A percentile compares a stretch with the other conserved stretches of the same genome.
Conservation (phyloP, 2,329 filamentous ascomycete genomes). For the Erysiphe pulchra region DNA sequence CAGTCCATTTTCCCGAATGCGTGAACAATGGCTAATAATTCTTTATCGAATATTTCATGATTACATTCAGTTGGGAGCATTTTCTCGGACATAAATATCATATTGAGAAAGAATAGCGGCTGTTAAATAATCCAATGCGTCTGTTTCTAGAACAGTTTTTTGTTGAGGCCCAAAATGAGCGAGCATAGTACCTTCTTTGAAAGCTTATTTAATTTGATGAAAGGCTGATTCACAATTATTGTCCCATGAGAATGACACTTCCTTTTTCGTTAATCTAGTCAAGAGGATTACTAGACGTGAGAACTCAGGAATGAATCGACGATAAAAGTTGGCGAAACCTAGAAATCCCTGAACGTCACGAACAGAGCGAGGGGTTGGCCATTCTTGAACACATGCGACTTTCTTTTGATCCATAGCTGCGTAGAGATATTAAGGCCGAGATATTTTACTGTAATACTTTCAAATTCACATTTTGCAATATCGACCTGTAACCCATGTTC, state of each 20-base stretch:
- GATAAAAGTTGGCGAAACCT: too few relatives aligned
- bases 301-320: not conserved
- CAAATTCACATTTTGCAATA: not conserved
- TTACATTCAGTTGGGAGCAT: too few relatives aligned
- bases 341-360: too few relatives aligned
- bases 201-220: too few relatives aligned
- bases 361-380: not conserved
- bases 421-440: slow-evolving; percentile 1
- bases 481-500: not conserved
- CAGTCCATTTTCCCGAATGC: too few relatives aligned
- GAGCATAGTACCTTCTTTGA: not conserved
- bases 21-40: too few relatives aligned
- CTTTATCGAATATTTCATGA: too few relatives aligned
- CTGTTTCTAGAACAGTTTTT: too few relatives aligned
- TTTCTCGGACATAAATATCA: too few relatives aligned
- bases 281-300: not conserved
- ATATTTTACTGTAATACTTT: slow-evolving; percentile 1
- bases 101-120: too few relatives aligned
- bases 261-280: not conserved
- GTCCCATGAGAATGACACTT: not conserved
- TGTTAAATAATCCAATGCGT: too few relatives aligned
- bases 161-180: too few relatives aligned
- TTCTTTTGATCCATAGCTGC: not conserved
- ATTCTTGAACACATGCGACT: not conserved
- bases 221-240: not conserved